A percentile compares a stretch with the other conserved stretches of the same genome.
Conservation (phyloP, 768 basidiomycete species). For the Sporobolomyces roseus region DNA sequence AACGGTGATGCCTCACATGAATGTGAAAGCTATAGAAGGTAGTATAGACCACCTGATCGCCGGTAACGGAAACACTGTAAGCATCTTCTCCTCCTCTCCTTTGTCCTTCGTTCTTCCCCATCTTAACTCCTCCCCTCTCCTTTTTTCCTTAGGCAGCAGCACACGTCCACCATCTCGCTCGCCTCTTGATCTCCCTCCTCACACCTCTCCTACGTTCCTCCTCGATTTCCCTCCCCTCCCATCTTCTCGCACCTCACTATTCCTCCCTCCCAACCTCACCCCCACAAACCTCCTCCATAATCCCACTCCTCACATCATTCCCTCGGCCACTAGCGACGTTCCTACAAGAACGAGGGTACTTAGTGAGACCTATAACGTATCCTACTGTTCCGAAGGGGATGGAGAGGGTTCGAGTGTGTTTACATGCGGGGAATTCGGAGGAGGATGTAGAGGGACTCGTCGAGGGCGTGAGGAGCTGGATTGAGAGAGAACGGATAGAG, state of each 20-base stretch:
- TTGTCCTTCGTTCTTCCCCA: no score
- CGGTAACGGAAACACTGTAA: constrained; percentile 55
- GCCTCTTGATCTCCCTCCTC: constrained; percentile 24
- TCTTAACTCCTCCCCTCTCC: no score
- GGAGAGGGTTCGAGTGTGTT: constrained; percentile 80
- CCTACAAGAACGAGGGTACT: constrained; percentile 52
- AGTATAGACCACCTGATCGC: constrained; percentile 74
- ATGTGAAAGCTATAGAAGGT: constrained; percentile 68
- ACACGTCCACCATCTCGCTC: constrained; percentile 35
- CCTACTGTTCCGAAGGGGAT: constrained; percentile 85
- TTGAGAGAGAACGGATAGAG: not conserved
- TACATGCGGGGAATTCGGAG: constrained; percentile 70
- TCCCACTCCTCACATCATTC: constrained; percentile 72
- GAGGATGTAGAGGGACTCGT: constrained; percentile 63
- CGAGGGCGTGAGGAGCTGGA: constrained; percentile 48
- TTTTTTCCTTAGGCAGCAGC: constrained; percentile 15
- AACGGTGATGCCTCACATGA: constrained; percentile 72
- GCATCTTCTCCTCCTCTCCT: not conserved
- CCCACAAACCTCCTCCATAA: constrained; percentile 62
- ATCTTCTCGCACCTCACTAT: constrained; percentile 46
- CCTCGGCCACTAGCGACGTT: constrained; percentile 71
- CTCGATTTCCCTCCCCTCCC: constrained; percentile 51
- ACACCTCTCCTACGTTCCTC: constrained; percentile 46
- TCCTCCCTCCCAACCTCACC: constrained; percentile 63
- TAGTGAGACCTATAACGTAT: constrained; percentile 51